Percentiles rank a stretch among this genome's conserved stretches.
phyloP scores from a whole-genome alignment of 257 asterid genomes.

The Penstemon newberryi region DNA sequence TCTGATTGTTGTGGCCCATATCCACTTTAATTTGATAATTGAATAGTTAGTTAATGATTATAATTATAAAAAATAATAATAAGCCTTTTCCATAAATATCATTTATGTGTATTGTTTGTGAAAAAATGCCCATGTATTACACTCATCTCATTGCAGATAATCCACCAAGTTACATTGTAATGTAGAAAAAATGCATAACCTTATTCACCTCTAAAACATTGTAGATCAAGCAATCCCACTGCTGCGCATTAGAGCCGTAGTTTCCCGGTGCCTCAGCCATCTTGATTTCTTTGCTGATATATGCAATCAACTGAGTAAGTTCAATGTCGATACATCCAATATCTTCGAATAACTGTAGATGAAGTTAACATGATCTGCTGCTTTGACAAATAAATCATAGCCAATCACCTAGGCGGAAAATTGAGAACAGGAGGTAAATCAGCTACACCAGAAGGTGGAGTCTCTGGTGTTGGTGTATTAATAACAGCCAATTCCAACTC shows the following conservation, averaged over 20 bases:
- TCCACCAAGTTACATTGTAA: constrained; percentile 19
- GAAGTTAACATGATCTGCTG: constrained; percentile 15
- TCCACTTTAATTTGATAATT: too few relatives aligned
- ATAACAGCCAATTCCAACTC: constrained; percentile 55
- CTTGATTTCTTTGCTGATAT: constrained; percentile 16
- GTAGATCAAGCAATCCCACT: constrained; percentile 24
- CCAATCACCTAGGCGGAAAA: constrained; percentile 55
- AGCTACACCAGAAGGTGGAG: constrained; percentile 44
- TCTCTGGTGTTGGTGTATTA: constrained; percentile 45
- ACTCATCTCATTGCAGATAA: constrained; percentile 20
- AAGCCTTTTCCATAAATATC: too few relatives aligned
- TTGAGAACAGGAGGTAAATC: constrained; percentile 41
- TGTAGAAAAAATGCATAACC: background rate
- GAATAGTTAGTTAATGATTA: too few relatives aligned
- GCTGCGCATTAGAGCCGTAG: constrained; percentile 21
- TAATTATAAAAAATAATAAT: too few relatives aligned
- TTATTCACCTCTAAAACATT: constrained; percentile 26
- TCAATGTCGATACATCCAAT: constrained; percentile 19
- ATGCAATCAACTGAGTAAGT: constrained; percentile 26
- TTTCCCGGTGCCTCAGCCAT: constrained; percentile 21
- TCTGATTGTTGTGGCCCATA: too few relatives aligned
- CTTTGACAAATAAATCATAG: constrained; percentile 6
- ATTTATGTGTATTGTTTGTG: constrained; percentile 18
- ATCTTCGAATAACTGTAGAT: constrained; percentile 19
- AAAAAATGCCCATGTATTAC: constrained; percentile 25